phyloP scores from a whole-genome alignment of 257 asterid genomes.

The Solanum raphanifolium region DNA sequence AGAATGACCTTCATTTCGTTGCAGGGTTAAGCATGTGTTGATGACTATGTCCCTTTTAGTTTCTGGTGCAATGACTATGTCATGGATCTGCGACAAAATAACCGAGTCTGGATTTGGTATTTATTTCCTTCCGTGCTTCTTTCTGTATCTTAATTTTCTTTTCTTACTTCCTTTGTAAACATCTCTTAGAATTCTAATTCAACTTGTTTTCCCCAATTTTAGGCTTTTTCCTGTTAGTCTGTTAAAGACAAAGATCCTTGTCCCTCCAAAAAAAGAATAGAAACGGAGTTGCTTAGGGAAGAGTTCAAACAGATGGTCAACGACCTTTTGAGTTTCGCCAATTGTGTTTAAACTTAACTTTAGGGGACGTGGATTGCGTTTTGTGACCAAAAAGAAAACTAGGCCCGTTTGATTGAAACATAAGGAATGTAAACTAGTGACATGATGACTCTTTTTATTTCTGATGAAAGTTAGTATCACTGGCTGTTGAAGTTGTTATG shows the following conservation, averaged over 20 bases:
- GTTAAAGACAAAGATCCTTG: neutral
- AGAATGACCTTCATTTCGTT: neutral
- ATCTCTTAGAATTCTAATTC: neutral
- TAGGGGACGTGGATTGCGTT: neutral
- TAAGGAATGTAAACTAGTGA: neutral
- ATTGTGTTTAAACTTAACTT: neutral
- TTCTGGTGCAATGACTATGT: conserved; percentile 92
- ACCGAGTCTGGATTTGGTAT: conserved; percentile 94
- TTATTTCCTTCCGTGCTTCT: neutral
- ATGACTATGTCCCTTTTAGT: conserved; percentile 67
- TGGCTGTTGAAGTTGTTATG: neutral
- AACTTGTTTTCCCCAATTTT: neutral
- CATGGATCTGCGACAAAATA: conserved; percentile 91
- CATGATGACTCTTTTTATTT: neutral
- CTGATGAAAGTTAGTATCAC: neutral
- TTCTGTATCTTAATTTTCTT: neutral
- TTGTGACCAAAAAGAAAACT: neutral
- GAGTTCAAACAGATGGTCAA: neutral
- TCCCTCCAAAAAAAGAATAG: neutral
- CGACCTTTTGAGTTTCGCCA: neutral
- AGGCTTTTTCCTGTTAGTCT: neutral
- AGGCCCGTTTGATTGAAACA: neutral
- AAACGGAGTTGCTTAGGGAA: neutral
- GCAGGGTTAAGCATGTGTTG: conserved; percentile 86
- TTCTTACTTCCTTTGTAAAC: neutral